Base-by-base conservation (phyloP, 371 early-diverging fungal species). In the Circinella minor region DNA sequence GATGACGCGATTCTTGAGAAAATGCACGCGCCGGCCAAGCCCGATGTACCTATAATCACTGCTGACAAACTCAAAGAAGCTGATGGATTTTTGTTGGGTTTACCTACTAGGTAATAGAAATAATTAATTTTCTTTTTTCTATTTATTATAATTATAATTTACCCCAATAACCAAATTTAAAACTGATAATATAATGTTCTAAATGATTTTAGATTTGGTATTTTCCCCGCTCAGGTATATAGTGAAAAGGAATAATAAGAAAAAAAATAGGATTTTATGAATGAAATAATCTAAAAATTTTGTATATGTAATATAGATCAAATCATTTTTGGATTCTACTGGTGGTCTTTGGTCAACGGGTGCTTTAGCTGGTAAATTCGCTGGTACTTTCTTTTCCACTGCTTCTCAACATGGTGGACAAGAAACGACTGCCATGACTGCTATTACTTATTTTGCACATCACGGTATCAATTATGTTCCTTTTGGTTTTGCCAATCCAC, bases 61-160 rank as follows among this genome's bases (percentile, higher is more conserved):
- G 74, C 87, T 37, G 84, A 79, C 27, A 79, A 89, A 15, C 74
- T 94, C 11, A 73, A 68, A 17, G 83, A 90, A 65, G 90, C 91
- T 36, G 96, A 95, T 74, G 96, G 92, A 20, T 76, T 91, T 77
- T 67, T 95, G 49, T 91, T 94, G 67, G 95, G 95, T 34, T 43
- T 66, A 20, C 59, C 59, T 15, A 66, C 67, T 5, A 51, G 51
- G 51, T 51, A 27, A 27, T 27, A 27, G 27, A 2, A 27, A 27
- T 27, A 27, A 27, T 27, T 27, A 27, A 27, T 27, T 27, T 27
- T 27, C 27, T 27, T 27, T 27, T 27, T 27, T 27, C 27, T 27
- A n/a, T 17, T 60, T 36, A 38, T 66, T 36, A 34, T 37, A n/a
- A 5, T 36, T 17, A 7, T 55, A 4, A 13, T 6, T 55, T 36